Evolutionary conservation across 306 rosid genomes (phyloP).

Genomic region (Carpinus viminea): DNA sequence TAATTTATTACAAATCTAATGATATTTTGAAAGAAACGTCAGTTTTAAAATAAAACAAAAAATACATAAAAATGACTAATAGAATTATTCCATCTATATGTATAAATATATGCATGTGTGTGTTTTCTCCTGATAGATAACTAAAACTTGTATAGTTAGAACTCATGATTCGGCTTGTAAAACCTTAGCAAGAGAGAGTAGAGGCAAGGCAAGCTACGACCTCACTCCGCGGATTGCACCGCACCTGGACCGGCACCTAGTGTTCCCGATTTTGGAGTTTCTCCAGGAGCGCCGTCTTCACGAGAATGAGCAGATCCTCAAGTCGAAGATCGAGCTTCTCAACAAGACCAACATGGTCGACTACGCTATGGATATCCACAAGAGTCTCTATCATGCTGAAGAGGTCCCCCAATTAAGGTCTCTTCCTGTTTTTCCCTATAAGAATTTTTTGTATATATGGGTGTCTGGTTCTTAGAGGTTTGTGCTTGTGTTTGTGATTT

Average conservation of each 20-base stretch:
- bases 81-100: too few relatives aligned
- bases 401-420: conserved; percentile 84
- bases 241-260: conserved; percentile 74
- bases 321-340: conserved; percentile 85
- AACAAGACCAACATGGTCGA: conserved; percentile 96
- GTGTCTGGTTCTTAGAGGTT: background rate
- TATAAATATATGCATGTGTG: too few relatives aligned
- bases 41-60: too few relatives aligned
- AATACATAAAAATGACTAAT: too few relatives aligned
- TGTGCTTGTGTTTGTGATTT: conserved; percentile 7
- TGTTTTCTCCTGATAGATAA: too few relatives aligned
- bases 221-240: conserved; percentile 87
- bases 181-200: background rate
- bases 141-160: background rate
- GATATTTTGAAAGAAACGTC: too few relatives aligned
- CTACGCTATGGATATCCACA: conserved; percentile 92
- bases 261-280: conserved; percentile 83
- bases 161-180: background rate
- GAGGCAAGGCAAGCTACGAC: conserved; percentile 75
- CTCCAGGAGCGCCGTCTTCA: conserved; percentile 77
- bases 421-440: background rate
- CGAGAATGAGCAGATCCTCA: conserved; percentile 75
- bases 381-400: conserved; percentile 80
- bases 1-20: too few relatives aligned
- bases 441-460: background rate